A percentile compares a stretch with the other conserved stretches of the same genome.
These are phyloP conservation scores for Starmerella davenportii DNA, from an alignment of 805 yeast species.

Conservation along the genomic window DNA sequence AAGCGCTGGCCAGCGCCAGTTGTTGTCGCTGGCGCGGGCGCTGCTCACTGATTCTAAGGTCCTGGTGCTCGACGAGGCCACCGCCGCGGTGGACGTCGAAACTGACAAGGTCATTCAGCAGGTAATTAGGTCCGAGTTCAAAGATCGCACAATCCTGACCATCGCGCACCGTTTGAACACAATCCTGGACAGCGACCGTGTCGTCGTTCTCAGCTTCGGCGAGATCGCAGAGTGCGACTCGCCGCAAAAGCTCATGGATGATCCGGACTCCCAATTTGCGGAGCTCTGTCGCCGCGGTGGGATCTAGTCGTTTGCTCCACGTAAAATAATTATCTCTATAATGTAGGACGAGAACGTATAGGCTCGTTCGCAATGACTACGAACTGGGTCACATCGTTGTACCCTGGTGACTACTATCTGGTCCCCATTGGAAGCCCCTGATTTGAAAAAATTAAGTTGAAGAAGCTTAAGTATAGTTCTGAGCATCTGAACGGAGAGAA, in stretches of 20 bases:
- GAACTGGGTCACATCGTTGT: no score
- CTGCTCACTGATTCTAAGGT: constrained; percentile 57
- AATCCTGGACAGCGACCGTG: constrained; percentile 65
- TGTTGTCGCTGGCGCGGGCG: constrained; percentile 70
- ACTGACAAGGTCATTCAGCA: constrained; percentile 66
- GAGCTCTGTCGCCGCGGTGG: constrained; percentile 74
- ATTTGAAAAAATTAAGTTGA: no score
- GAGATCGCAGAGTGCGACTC: constrained; percentile 59
- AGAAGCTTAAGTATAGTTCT: no score
- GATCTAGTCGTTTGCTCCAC: not conserved
- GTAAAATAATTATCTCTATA: no score
- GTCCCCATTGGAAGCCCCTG: no score
- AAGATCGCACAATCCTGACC: constrained; percentile 61
- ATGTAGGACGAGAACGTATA: no score
- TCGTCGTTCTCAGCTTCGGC: constrained; percentile 60
- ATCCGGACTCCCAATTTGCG: constrained; percentile 54
- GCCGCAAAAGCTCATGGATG: constrained; percentile 48
- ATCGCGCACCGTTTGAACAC: constrained; percentile 85
- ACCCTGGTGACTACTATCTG: no score
- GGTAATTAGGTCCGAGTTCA: constrained; percentile 57
- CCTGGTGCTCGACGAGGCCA: constrained; percentile 73
- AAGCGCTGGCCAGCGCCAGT: constrained; percentile 76
- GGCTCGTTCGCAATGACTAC: no score
- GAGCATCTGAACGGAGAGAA: no score
- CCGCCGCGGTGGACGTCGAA: constrained; percentile 76